Evolutionary conservation across 306 rosid species (phyloP).

Genomic region (Neltuma alba): DNA sequence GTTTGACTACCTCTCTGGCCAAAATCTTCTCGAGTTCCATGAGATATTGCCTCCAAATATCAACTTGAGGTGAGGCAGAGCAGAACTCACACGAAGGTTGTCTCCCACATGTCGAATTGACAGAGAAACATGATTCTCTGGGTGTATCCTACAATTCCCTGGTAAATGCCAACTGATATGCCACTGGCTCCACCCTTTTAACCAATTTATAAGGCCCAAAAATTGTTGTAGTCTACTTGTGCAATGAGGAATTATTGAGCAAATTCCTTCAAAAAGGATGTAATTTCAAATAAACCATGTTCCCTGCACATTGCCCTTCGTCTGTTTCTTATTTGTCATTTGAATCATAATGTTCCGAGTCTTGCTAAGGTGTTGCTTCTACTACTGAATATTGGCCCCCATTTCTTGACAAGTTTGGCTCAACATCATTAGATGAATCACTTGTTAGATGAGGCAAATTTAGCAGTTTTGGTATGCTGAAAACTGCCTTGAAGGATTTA

Average conservation of each 20-base stretch:
- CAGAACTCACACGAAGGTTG: not conserved
- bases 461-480: not conserved
- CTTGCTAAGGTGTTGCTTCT: not conserved
- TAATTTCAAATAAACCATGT: not conserved
- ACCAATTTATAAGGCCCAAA: not conserved
- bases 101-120: not conserved
- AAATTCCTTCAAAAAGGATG: not conserved
- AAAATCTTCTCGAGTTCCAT: not conserved
- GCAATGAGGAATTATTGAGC: not conserved
- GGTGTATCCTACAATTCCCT: not conserved
- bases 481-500: not conserved
- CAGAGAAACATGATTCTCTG: not conserved
- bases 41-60: not conserved
- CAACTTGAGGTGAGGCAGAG: not conserved
- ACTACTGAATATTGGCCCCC: not conserved
- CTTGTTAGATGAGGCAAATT: not conserved
- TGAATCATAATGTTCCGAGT: not conserved
- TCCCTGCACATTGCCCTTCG: not conserved
- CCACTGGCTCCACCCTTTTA: not conserved
- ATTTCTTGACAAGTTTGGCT: not conserved
- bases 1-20: not conserved
- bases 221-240: not conserved
- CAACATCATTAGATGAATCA: not conserved
- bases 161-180: not conserved
- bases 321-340: not conserved